Evolutionary conservation across 192 early-diverging fungal species (phyloP).

Genomic region (Backusella macrospora): DNA sequence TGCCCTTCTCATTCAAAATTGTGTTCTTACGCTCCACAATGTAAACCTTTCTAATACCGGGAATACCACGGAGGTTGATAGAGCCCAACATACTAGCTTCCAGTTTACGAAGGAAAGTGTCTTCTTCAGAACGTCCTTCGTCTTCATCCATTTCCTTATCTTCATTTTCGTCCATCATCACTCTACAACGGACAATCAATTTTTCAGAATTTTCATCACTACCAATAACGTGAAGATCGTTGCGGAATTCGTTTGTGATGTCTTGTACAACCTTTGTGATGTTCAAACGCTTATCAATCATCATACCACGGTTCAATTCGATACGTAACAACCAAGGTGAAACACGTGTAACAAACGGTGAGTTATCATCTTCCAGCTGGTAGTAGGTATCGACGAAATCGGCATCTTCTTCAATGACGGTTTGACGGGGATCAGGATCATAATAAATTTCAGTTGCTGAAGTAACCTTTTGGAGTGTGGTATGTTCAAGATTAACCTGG

Average conservation of each 20-base stretch:
- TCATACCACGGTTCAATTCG: slow-evolving; percentile 76
- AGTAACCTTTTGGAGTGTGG: slow-evolving; percentile 86
- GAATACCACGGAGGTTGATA: slow-evolving; percentile 88
- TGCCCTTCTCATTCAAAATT: slow-evolving; percentile 59
- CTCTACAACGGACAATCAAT: slow-evolving; percentile 86
- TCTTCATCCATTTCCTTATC: slow-evolving; percentile 67
- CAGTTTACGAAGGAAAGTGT: slow-evolving; percentile 85
- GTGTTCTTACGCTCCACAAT: slow-evolving; percentile 63
- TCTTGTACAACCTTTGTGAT: slow-evolving; percentile 83
- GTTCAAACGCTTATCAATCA: slow-evolving; percentile 87
- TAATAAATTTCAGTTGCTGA: slow-evolving; percentile 93
- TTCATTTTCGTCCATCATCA: slow-evolving; percentile 69
- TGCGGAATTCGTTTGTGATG: slow-evolving; percentile 78
- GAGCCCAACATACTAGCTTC: slow-evolving; percentile 86
- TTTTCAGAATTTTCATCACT: slow-evolving; percentile 90
- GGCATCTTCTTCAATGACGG: slow-evolving; percentile 83
- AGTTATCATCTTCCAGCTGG: slow-evolving; percentile 80
- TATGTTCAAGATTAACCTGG: slow-evolving; percentile 87
- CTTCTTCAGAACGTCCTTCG: slow-evolving; percentile 69
- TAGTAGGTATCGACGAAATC: slow-evolving; percentile 88
- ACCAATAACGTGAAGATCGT: slow-evolving; percentile 81
- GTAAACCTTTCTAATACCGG: slow-evolving; percentile 83
- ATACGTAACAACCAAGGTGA: slow-evolving; percentile 82
- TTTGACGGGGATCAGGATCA: slow-evolving; percentile 84
- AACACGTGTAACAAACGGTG: slow-evolving; percentile 52